Percentiles rank a stretch among this genome's conserved stretches.
These are phyloP conservation scores for Vinca minor DNA, from an alignment of 257 asterid species.

Conservation along the genomic window DNA sequence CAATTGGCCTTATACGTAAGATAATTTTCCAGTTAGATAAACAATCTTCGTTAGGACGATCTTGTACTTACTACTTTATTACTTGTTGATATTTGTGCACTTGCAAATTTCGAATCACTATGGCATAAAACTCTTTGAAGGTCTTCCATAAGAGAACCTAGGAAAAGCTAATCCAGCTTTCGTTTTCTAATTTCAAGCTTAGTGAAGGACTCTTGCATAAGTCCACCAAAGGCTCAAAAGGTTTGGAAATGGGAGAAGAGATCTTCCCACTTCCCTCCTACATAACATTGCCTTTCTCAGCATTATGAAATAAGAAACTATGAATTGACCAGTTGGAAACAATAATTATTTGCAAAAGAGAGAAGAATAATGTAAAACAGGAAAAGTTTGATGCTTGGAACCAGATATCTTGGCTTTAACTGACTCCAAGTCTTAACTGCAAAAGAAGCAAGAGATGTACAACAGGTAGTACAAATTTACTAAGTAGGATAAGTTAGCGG, in stretches of 20 bases:
- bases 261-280: background rate
- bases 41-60: too few relatives aligned
- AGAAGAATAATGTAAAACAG: background rate
- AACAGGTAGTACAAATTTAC: background rate
- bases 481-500: background rate
- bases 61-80: too few relatives aligned
- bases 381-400: background rate
- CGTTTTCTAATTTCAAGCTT: background rate
- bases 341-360: background rate
- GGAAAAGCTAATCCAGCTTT: too few relatives aligned
- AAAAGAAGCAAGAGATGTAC: background rate
- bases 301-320: background rate
- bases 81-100: too few relatives aligned
- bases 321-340: background rate
- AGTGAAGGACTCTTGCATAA: background rate
- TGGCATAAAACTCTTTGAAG: too few relatives aligned
- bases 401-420: background rate
- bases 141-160: background rate
- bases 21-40: too few relatives aligned
- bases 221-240: background rate
- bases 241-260: background rate
- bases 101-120: too few relatives aligned
- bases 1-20: too few relatives aligned
- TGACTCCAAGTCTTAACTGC: background rate
- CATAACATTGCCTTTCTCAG: background rate